Base-by-base conservation (phyloP, 1,139 yeast genomes). In the Saccharomyces hybrid region DNA sequence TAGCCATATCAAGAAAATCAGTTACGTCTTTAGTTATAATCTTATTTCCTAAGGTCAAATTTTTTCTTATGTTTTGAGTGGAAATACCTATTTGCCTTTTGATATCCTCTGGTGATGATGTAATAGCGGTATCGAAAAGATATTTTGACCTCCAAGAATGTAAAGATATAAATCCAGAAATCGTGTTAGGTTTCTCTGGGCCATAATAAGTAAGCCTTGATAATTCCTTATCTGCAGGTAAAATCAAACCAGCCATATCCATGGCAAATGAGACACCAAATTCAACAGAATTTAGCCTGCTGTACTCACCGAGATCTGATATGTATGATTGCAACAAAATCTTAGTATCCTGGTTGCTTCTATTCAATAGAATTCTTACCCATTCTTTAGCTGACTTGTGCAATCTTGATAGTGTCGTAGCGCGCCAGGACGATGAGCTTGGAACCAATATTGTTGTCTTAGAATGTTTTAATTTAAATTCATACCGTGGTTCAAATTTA, bases 221-320 rank as follows among this genome's bases (percentile, higher is more conserved):
- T 5, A 70, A 70, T 62, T 85, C 91, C 57, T 81, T 76, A 62
- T 89, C 95, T 48, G 77, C 78, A 26, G 84, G 77, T 16, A 84
- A 73, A 25, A 88, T 80, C 5, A 80, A 71, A 2, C 95, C 93
- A 1, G 96, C 95, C 83, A 89, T 80, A 62, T 88, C 95, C 58
- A 90, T 74, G 0, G 98, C 98, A 76, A 93, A 88, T 0, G 95
- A 84, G 54, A 88, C 85, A 47, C 97, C 98, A 66, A 80, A 83
- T 55, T 87, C 85, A 47, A 88, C 78, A 54, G 73, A 74, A 46
- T 64, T 63, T 29, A 58, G 58, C 52, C 71, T 62, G 48, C 63
- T 63, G 48, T 63, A 62, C 28, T 64, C 61, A n/a, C 70, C 67
- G 47, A 70, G 54, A 41, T 70, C 77, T 2, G 90, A 78, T 11